Base-by-base conservation (phyloP, 768 basidiomycete genomes). In the Termitomyces sp. region DNA sequence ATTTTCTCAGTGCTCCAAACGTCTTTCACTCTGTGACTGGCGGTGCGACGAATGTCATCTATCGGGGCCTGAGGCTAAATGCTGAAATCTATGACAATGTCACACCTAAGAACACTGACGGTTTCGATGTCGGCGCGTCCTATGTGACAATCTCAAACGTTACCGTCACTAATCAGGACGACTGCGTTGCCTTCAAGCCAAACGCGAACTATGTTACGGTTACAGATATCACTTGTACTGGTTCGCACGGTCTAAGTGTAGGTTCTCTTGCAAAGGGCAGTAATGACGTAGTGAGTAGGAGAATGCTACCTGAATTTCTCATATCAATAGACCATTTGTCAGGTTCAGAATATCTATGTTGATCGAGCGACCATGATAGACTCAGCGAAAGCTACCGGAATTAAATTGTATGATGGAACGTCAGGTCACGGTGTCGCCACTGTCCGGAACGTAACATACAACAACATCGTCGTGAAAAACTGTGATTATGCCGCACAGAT, bases 401-500 rank as follows among this genome's bases (percentile, higher is more conserved):
- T 72, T 48, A 72, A 72, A 54, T 63, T 72, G 13, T 70, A 66
- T 30, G 69, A 71, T 30, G 71, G 71, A 13, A 59, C 69, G 36
- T 61, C 66, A 36, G 58, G 66, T 6, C 69, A 72, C 33, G 70
- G 70, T 2, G 61, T 70, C 22, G 71, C 71, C 1, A 71, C 69
- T 7, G 69, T 72, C 16, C 58, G 57, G 31, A 72, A 72, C 41
- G 69, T 72, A 18, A 72, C 71, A 11, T 72, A 66, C 61, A 57
- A 58, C 22, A 67, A 66, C 48, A 67, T 72, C 41, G 67, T 63
- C 0, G 67, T 72, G 24, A 53, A 71, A 36, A 70, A 69, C 47
- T 71, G 69, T 60, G 71, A 71, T 61, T 72, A 72, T 36, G 71
- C 71, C 2, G 67, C 69, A 0, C 69, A 72, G 50, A 72, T 72